Percentiles rank a stretch among this genome's conserved stretches.
These are phyloP conservation scores for Trypanosoma melophagium DNA, from an alignment of 208 protist genomes.

Conservation along the genomic window DNA sequence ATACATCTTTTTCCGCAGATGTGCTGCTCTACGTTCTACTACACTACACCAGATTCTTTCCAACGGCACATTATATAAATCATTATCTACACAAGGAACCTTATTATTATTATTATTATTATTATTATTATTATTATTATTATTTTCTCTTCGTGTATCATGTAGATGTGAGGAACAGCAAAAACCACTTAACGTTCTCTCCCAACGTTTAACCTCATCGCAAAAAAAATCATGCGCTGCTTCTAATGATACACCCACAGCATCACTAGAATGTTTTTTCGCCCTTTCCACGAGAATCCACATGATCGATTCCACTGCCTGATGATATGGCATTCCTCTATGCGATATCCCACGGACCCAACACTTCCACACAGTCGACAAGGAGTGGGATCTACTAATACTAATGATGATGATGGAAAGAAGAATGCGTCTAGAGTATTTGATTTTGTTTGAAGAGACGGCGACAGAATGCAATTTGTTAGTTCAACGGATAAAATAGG, in stretches of 20 bases:
- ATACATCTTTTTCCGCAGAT: slow-evolving; percentile 9
- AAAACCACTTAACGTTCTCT: slow-evolving; percentile 3
- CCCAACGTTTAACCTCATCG: slow-evolving; percentile 15
- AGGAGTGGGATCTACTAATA: not conserved
- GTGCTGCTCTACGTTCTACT: slow-evolving; percentile 1
- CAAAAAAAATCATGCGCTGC: slow-evolving; percentile 20
- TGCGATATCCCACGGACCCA: not conserved
- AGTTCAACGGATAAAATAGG: too few species aligned
- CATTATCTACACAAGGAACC: not conserved
- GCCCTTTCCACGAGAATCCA: slow-evolving; percentile 21
- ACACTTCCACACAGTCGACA: slow-evolving; percentile 28
- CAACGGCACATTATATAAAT: not conserved
- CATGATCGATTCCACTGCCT: slow-evolving; percentile 19
- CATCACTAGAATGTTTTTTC: slow-evolving; percentile 6
- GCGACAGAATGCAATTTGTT: too few species aligned
- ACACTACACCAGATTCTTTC: slow-evolving; percentile 9
- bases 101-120: not conserved
- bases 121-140: not conserved
- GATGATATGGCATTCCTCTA: slow-evolving; percentile 4
- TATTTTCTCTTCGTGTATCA: too few species aligned
- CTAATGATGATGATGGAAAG: slow-evolving; percentile 9
- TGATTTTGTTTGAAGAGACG: not conserved
- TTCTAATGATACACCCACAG: slow-evolving; percentile 19
- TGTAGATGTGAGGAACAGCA: not conserved
- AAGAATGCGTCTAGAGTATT: slow-evolving; percentile 20